Evolutionary conservation across 108 stramenopile genomes (phyloP).

Genomic region (Cafeteria roenbergensis): DNA sequence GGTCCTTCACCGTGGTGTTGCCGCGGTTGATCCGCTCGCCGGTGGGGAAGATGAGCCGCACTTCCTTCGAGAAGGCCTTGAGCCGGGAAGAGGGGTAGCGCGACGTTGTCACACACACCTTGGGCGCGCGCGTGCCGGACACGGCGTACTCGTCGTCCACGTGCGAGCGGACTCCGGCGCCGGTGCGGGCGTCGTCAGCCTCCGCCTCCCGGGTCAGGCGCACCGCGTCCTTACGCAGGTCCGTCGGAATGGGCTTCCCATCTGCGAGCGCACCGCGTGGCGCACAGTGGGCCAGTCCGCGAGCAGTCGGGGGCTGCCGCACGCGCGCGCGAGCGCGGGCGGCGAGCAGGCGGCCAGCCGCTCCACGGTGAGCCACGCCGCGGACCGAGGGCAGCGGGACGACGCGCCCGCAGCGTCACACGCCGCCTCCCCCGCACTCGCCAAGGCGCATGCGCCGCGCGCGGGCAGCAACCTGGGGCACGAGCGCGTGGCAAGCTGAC

Average conservation of each 20-base stretch:
- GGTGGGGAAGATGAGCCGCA: conserved; percentile 83
- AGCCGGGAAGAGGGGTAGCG: conserved; percentile 78
- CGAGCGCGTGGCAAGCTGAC: background rate
- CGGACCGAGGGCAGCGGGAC: no score
- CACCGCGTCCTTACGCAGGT: conserved; percentile 66
- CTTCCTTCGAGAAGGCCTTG: conserved; percentile 95
- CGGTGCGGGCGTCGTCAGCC: conserved; percentile 62
- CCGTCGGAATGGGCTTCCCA: conserved; percentile 79
- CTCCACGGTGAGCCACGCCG: no score
- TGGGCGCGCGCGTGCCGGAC: conserved; percentile 74
- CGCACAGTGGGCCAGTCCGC: no score
- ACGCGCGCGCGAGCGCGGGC: no score
- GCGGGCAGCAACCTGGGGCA: background rate
- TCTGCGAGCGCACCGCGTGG: conserved; percentile 51
- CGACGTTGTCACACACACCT: conserved; percentile 85
- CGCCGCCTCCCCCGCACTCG: no score
- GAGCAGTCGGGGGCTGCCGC: no score
- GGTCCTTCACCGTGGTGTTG: conserved; percentile 62
- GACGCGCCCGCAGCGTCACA: no score
- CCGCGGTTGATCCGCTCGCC: conserved; percentile 84
- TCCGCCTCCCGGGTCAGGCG: conserved; percentile 54
- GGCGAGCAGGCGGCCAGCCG: no score
- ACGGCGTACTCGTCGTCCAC: conserved; percentile 94
- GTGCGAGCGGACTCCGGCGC: conserved; percentile 22
- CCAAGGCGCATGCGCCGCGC: no score